Evolutionary conservation across 768 basidiomycete genomes (phyloP).

Genomic region (Roridomyces roridus): DNA sequence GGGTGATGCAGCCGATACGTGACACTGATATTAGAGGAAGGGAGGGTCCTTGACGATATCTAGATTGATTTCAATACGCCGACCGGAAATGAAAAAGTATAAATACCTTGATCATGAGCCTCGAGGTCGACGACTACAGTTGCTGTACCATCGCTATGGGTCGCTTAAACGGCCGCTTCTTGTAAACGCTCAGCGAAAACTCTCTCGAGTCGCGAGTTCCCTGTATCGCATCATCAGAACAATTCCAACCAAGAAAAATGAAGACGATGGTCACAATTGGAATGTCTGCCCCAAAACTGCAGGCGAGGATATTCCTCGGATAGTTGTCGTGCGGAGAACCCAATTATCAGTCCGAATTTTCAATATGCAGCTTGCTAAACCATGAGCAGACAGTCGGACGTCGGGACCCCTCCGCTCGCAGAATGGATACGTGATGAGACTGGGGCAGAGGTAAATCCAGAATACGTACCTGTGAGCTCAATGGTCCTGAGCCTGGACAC

Average conservation of each 20-base stretch:
- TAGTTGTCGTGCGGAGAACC: conserved; percentile 3
- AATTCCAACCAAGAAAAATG: not conserved
- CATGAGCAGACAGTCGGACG: not conserved
- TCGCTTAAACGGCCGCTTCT: conserved; percentile 6
- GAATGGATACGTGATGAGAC: not conserved
- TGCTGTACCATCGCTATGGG: not conserved
- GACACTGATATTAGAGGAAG: conserved; percentile 8
- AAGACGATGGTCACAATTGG: conserved; percentile 7
- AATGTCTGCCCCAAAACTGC: conserved; percentile 15
- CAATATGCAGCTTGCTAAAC: conserved; percentile 9
- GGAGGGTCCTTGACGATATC: conserved; percentile 9
- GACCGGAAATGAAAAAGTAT: not conserved
- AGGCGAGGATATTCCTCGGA: conserved; percentile 13
- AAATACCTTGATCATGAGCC: conserved; percentile 16
- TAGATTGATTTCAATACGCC: not conserved
- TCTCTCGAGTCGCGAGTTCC: conserved; percentile 3
- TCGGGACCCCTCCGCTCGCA: conserved; percentile 3
- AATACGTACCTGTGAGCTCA: conserved; percentile 11
- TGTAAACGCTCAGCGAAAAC: conserved; percentile 6
- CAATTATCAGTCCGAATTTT: not conserved
- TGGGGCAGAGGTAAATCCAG: not conserved
- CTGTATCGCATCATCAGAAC: not conserved
- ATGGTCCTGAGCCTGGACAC: conserved; percentile 9
- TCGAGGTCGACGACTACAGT: conserved; percentile 10
- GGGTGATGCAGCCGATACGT: conserved; percentile 13